phyloP scores from a whole-genome alignment of 2,329 filamentous ascomycete species.

The Uncinocarpus reesii region DNA sequence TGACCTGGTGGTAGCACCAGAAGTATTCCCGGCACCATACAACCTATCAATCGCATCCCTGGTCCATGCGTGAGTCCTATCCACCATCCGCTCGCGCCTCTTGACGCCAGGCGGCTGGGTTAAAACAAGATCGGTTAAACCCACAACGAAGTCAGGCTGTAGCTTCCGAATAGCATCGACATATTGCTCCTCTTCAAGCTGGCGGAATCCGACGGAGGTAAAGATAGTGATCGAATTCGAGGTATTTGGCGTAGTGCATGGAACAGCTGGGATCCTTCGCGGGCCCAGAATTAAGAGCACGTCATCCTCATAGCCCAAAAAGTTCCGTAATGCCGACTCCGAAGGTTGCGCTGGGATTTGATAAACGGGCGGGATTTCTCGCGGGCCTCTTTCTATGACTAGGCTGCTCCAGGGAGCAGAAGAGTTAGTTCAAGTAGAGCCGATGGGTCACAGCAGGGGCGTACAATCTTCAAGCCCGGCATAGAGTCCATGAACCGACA shows the following conservation, averaged over 20 bases:
- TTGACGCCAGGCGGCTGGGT: slow-evolving; percentile 55
- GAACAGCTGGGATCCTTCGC: slow-evolving; percentile 65
- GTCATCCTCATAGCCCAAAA: slow-evolving; percentile 60
- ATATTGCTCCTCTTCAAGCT: slow-evolving; percentile 60
- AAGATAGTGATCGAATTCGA: slow-evolving; percentile 63
- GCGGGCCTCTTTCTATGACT: slow-evolving; percentile 53
- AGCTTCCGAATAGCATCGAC: slow-evolving; percentile 53
- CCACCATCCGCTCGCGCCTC: slow-evolving; percentile 70
- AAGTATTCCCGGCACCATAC: slow-evolving; percentile 27
- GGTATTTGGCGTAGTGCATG: slow-evolving; percentile 58
- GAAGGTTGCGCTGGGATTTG: slow-evolving; percentile 36
- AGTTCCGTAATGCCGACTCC: slow-evolving; percentile 57
- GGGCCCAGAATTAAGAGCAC: slow-evolving; percentile 63
- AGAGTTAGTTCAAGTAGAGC: slow-evolving; percentile 21
- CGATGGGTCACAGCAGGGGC: slow-evolving; percentile 25
- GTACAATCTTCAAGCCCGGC: slow-evolving; percentile 86
- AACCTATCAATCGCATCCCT: slow-evolving; percentile 51
- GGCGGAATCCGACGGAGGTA: slow-evolving; percentile 76
- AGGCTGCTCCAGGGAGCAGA: slow-evolving; percentile 29
- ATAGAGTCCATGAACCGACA: slow-evolving; percentile 59
- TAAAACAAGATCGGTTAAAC: slow-evolving; percentile 62
- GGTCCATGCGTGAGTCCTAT: slow-evolving; percentile 75
- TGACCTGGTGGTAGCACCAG: slow-evolving; percentile 27
- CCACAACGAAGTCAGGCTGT: slow-evolving; percentile 69
- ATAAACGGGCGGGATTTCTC: slow-evolving; percentile 44